Evolutionary conservation across 805 yeast genomes (phyloP).

Genomic region (Candida xyloterini): DNA sequence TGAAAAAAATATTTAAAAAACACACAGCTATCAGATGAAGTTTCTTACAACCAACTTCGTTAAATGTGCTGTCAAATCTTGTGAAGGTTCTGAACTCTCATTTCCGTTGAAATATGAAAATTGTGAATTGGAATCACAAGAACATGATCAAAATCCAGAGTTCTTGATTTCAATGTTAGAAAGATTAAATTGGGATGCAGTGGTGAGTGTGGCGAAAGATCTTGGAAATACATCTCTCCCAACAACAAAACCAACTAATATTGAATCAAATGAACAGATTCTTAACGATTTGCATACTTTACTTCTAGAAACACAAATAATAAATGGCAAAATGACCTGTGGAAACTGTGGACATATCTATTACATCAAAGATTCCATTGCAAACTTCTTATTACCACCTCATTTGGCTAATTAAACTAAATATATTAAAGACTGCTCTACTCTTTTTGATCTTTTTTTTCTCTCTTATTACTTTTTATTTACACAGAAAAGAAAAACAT

Average conservation of each 20-base stretch:
- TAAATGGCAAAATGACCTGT: conserved; percentile 89
- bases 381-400: conserved; percentile 92
- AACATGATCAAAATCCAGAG: conserved; percentile 77
- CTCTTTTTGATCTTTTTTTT: neutral
- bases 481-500: conserved; percentile 6
- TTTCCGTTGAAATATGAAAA: conserved; percentile 75
- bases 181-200: conserved; percentile 86
- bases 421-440: neutral
- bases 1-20: conserved; percentile 1
- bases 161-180: conserved; percentile 74
- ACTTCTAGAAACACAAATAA: conserved; percentile 79
- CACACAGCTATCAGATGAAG: conserved; percentile 57
- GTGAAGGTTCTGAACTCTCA: conserved; percentile 69
- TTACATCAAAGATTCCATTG: conserved; percentile 88
- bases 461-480: neutral
- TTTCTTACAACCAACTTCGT: conserved; percentile 95
- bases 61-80: conserved; percentile 82
- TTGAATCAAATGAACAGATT: conserved; percentile 45
- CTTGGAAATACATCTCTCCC: conserved; percentile 65
- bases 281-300: conserved; percentile 74
- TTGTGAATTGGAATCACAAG: conserved; percentile 72
- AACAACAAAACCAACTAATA: conserved; percentile 54
- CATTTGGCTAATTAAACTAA: conserved; percentile 57
- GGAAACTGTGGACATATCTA: conserved; percentile 82
- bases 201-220: conserved; percentile 73